These are phyloP conservation scores for Zygoascus flipseniorum DNA, from an alignment of 805 yeast genomes.

Conservation along the genomic window DNA sequence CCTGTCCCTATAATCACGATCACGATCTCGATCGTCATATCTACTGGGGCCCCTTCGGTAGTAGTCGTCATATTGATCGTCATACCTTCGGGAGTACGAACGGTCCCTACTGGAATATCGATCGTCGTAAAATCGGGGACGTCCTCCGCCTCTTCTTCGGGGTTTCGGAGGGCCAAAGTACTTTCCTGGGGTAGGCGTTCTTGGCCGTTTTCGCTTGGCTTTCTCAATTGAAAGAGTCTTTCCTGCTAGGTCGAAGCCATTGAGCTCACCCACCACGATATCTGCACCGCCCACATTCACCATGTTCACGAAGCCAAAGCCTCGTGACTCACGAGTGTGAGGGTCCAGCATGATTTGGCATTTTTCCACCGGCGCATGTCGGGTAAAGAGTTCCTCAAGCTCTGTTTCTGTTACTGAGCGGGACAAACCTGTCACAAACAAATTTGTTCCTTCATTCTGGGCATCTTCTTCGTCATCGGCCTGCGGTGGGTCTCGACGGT, in stretches of 20 bases:
- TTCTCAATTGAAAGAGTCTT: slow-evolving; percentile 37
- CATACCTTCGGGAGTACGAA: slow-evolving; percentile 11
- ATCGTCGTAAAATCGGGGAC: slow-evolving; percentile 16
- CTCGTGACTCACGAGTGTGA: slow-evolving; percentile 36
- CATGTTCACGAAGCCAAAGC: slow-evolving; percentile 45
- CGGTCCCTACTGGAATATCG: slow-evolving; percentile 13
- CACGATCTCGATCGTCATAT: slow-evolving; percentile 18
- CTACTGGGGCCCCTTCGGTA: slow-evolving; percentile 18
- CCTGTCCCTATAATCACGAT: slow-evolving; percentile 2
- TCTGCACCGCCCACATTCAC: slow-evolving; percentile 35
- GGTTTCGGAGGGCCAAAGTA: slow-evolving; percentile 28
- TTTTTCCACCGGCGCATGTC: slow-evolving; percentile 23
- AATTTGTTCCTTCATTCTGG: slow-evolving; percentile 27
- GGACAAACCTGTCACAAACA: slow-evolving; percentile 29
- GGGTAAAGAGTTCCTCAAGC: slow-evolving; percentile 22
- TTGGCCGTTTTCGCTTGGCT: slow-evolving; percentile 34
- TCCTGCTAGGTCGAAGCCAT: slow-evolving; percentile 35
- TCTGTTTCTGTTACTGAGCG: slow-evolving; percentile 22
- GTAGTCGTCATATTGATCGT: slow-evolving; percentile 15
- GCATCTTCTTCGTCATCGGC: slow-evolving; percentile 20
- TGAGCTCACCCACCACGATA: slow-evolving; percentile 38
- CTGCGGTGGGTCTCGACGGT: slow-evolving; percentile 2
- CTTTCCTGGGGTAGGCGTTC: slow-evolving; percentile 32
- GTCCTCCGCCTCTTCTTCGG: slow-evolving; percentile 11
- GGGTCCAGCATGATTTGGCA: slow-evolving; percentile 39